A percentile compares a stretch with the other conserved stretches of the same genome.
Evolutionary conservation across 192 early-diverging fungal genomes (phyloP).

Genomic region (Helicostylum pulchrum): DNA sequence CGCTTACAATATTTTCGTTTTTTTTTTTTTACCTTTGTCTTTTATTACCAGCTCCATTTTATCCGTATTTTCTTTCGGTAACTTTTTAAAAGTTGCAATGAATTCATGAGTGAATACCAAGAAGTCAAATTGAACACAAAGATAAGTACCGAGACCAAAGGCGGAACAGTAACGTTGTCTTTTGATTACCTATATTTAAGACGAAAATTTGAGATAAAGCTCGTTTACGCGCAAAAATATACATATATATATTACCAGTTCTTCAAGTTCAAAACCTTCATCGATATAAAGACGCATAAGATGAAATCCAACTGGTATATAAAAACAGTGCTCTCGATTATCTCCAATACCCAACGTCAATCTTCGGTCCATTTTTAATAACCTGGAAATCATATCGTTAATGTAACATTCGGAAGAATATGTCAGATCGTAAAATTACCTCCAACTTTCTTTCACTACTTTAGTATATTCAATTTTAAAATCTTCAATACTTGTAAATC

Average conservation of each 20-base stretch:
- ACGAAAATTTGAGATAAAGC: slow-evolving; percentile 1
- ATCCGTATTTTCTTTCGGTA: slow-evolving; percentile 50
- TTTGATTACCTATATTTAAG: slow-evolving; percentile 63
- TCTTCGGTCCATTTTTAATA: slow-evolving; percentile 69
- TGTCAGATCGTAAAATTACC: slow-evolving; percentile 30
- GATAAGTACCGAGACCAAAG: slow-evolving; percentile 82
- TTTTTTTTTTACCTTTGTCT: not conserved
- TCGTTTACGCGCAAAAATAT: not conserved
- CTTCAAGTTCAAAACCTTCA: slow-evolving; percentile 85
- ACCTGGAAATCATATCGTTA: slow-evolving; percentile 39
- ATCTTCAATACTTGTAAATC: slow-evolving; percentile 71
- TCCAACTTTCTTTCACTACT: slow-evolving; percentile 70
- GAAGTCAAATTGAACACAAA: slow-evolving; percentile 89
- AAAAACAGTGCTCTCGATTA: slow-evolving; percentile 87
- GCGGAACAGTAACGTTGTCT: slow-evolving; percentile 84
- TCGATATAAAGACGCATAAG: slow-evolving; percentile 79
- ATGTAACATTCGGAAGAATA: not conserved
- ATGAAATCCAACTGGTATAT: slow-evolving; percentile 83
- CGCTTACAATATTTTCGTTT: not conserved
- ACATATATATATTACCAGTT: slow-evolving; percentile 46
- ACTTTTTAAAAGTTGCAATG: slow-evolving; percentile 76
- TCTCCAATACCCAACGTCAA: slow-evolving; percentile 91
- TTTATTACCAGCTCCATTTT: slow-evolving; percentile 9
- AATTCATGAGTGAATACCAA: slow-evolving; percentile 94
- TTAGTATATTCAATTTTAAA: slow-evolving; percentile 74